A percentile compares a stretch with the other conserved stretches of the same genome.
Conservation (phyloP, 345 rosid genomes). For the Heritiera littoralis region DNA sequence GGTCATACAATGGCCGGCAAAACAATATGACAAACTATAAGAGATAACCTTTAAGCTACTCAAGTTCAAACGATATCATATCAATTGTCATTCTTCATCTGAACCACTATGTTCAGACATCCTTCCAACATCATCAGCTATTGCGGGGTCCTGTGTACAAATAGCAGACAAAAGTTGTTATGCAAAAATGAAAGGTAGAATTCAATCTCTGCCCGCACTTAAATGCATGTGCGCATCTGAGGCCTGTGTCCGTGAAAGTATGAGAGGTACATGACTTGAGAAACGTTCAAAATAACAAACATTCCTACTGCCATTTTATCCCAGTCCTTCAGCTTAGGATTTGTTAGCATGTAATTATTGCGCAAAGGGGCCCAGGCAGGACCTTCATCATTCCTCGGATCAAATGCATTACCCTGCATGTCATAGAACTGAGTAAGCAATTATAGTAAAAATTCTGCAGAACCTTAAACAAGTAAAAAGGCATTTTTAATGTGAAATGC, state of each 20-base stretch:
- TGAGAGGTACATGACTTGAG: background rate
- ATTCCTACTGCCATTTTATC: conserved; percentile 70
- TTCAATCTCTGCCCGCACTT: background rate
- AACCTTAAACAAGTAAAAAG: background rate
- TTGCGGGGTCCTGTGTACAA: conserved; percentile 48
- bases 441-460: background rate
- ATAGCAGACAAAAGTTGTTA: background rate
- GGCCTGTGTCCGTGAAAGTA: background rate
- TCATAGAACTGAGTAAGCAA: conserved; percentile 11
- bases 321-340: conserved; percentile 83
- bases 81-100: conserved; percentile 42
- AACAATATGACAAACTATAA: background rate
- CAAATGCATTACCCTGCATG: conserved; percentile 43
- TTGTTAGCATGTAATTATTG: conserved; percentile 88
- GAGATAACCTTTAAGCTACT: background rate
- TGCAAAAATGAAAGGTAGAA: background rate
- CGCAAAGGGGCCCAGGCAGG: conserved; percentile 96
- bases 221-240: background rate
- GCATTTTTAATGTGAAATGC: background rate
- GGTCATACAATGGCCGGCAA: background rate
- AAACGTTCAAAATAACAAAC: background rate
- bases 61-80: background rate
- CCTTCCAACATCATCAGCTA: conserved; percentile 48
- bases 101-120: conserved; percentile 61
- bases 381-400: conserved; percentile 39